Conservation (phyloP, 2,329 filamentous ascomycete species). For the Diplodia mutila region DNA sequence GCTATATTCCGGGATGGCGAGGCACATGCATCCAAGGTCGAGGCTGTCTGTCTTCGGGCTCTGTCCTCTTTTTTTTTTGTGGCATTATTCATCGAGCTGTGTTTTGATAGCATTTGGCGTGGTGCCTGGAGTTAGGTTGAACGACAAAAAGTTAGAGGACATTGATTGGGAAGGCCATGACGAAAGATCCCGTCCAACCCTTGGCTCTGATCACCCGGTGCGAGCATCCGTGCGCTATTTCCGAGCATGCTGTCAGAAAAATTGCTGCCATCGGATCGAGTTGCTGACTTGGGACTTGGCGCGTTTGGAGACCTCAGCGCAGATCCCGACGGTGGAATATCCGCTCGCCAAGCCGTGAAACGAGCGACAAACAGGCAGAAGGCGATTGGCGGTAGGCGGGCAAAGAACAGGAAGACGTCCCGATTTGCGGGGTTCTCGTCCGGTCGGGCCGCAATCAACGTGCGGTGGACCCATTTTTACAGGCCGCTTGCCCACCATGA, state of each 20-base stretch:
- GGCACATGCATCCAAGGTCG: not conserved
- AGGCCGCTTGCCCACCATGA: conserved; percentile 2
- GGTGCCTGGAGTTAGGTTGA: conserved; percentile 7
- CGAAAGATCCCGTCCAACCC: not conserved
- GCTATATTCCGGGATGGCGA: not conserved
- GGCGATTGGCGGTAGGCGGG: conserved; percentile 6
- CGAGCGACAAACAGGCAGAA: not conserved
- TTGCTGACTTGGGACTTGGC: not conserved
- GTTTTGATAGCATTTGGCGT: conserved; percentile 13
- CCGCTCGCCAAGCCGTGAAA: not conserved
- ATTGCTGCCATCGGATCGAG: not conserved
- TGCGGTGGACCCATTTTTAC: not conserved
- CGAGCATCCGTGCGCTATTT: conserved; percentile 1
- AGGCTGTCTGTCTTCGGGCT: not conserved
- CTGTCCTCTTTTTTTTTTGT: not conserved
- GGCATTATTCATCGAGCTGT: not conserved
- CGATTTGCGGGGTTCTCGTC: conserved; percentile 9
- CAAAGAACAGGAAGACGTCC: not conserved
- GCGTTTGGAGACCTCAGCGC: not conserved
- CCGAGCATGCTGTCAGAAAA: not conserved
- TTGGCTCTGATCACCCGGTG: conserved; percentile 10
- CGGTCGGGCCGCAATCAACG: conserved; percentile 18
- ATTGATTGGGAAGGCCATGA: not conserved
- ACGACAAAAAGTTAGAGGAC: not conserved
- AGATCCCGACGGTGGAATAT: not conserved